Conservation (phyloP, 2,329 filamentous ascomycete species). For the Cordyceps tenuipes region DNA sequence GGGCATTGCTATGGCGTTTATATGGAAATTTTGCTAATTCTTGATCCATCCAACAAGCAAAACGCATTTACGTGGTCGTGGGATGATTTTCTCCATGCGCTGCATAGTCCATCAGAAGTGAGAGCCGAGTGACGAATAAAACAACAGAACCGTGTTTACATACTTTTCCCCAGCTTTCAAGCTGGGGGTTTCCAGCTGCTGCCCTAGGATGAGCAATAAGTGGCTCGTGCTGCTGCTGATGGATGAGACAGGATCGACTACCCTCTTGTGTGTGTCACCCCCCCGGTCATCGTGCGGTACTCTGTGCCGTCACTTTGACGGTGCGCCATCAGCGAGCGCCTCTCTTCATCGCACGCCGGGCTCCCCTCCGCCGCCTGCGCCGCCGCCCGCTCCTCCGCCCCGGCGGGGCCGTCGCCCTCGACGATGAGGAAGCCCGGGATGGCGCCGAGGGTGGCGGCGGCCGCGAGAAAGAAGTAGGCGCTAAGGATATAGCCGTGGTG, state of each 20-base stretch:
- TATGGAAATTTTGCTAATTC: not conserved
- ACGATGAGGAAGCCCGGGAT: constrained; percentile 67
- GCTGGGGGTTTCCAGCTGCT: not conserved
- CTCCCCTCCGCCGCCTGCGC: constrained; percentile 21
- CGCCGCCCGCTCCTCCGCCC: constrained; percentile 12
- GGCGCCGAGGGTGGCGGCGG: constrained; percentile 54
- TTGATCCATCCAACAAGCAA: too few species aligned
- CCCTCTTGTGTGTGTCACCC: not conserved
- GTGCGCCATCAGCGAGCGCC: constrained; percentile 15
- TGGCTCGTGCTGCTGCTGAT: not conserved
- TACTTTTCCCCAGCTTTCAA: too few species aligned
- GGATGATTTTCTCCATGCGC: not conserved
- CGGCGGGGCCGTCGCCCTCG: constrained; percentile 60
- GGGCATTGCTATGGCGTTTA: constrained; percentile 10
- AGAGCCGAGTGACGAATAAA: not conserved
- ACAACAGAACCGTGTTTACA: not conserved
- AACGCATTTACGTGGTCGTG: not conserved
- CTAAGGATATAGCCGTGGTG: constrained; percentile 67
- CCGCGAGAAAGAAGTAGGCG: constrained; percentile 72
- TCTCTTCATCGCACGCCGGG: constrained; percentile 12
- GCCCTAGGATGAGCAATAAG: not conserved
- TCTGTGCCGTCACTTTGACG: not conserved
- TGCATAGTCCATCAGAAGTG: not conserved
- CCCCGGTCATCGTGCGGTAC: not conserved
- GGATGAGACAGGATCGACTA: not conserved